These are phyloP conservation scores for Tanozyma kutaoensis DNA, from an alignment of 805 yeast species.

Conservation along the genomic window DNA sequence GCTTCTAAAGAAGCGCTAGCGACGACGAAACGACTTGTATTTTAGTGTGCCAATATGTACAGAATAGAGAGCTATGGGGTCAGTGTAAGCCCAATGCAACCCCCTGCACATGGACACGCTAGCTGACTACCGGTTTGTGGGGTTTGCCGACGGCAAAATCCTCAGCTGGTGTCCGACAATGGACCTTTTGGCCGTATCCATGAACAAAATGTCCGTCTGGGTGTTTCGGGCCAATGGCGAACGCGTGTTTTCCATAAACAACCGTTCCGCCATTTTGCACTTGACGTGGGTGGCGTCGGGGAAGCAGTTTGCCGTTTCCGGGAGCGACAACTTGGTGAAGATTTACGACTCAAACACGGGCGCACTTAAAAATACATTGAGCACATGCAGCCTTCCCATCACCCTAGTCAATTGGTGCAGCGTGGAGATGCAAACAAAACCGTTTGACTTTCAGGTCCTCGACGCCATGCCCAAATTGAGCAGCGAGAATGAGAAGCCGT, in stretches of 20 bases:
- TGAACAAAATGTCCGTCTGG: conserved; percentile 34
- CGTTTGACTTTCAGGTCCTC: too few species aligned
- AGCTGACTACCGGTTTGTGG: too few species aligned
- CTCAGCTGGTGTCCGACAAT: conserved; percentile 39
- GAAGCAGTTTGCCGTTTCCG: conserved; percentile 28
- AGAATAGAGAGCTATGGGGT: too few species aligned
- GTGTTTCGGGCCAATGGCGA: conserved; percentile 43
- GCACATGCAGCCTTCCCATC: conserved; percentile 6
- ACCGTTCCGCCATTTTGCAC: conserved; percentile 16
- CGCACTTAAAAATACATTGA: conserved; percentile 13
- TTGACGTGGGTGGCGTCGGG: conserved; percentile 23
- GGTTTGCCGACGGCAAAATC: conserved; percentile 22
- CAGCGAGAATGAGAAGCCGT: conserved; percentile 2
- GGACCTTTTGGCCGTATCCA: conserved; percentile 38
- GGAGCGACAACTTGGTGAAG: conserved; percentile 27
- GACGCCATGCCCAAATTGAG: too few species aligned
- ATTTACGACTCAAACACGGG: conserved; percentile 36
- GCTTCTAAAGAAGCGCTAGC: too few species aligned
- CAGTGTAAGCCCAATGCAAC: too few species aligned
- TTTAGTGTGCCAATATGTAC: too few species aligned
- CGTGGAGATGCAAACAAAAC: conserved; percentile 1
- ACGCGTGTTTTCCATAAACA: conserved; percentile 34
- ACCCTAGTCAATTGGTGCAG: conserved; percentile 8
- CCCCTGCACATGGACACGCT: too few species aligned
- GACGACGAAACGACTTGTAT: too few species aligned